Conservation (phyloP, 257 asterid genomes). For the Apocynum venetum region DNA sequence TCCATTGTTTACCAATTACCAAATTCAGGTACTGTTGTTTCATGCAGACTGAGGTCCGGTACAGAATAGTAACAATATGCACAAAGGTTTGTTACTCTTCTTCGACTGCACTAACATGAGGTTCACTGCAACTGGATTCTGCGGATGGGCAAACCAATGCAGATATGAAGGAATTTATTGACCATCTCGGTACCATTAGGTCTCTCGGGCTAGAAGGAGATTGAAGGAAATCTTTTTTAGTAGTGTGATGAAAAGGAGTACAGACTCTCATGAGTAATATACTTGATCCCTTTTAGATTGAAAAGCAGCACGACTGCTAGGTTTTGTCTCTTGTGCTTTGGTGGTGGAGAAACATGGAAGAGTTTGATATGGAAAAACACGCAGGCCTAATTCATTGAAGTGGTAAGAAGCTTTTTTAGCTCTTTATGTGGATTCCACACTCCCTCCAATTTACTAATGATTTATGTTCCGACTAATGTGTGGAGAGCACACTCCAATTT, state of each 20-base stretch:
- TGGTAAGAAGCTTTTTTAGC: conserved; percentile 4
- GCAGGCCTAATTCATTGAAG: neutral
- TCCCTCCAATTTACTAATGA: conserved; percentile 27
- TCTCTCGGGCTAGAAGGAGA: neutral
- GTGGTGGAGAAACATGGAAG: conserved; percentile 3
- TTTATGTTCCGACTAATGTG: conserved; percentile 17
- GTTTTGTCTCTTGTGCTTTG: neutral
- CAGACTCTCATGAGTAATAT: no score
- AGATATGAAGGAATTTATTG: neutral
- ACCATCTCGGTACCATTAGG: neutral
- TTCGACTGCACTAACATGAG: neutral
- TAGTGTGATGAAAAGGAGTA: neutral
- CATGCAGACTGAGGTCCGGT: neutral
- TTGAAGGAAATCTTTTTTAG: neutral
- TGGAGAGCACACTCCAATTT: conserved; percentile 55
- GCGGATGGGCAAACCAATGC: neutral
- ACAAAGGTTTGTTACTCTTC: neutral
- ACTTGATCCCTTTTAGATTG: no score
- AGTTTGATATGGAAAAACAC: neutral
- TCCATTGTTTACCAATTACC: neutral
- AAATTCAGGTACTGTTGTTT: neutral
- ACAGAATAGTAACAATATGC: neutral
- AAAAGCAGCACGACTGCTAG: no score
- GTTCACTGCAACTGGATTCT: neutral
- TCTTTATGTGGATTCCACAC: conserved; percentile 48